These are phyloP conservation scores for Syncephalastrum racemosum DNA, from an alignment of 371 early-diverging fungal genomes.

Conservation along the genomic window DNA sequence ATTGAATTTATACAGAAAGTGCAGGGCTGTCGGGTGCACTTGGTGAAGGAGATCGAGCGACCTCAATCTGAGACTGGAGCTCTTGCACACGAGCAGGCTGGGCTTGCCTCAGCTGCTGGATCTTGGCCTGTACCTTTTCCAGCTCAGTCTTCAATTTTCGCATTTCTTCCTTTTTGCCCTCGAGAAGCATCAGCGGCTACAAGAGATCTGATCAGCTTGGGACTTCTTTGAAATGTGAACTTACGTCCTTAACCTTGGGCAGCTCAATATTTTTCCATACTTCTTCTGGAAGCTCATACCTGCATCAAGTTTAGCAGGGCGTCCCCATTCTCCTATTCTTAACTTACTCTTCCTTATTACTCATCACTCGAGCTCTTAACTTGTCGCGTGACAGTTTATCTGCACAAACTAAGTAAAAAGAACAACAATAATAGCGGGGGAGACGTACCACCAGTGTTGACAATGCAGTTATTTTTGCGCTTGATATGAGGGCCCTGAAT, in stretches of 20 bases:
- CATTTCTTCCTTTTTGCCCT: constrained; percentile 56
- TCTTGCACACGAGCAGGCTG: constrained; percentile 34
- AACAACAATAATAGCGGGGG: not conserved
- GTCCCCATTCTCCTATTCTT: not conserved
- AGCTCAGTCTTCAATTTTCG: constrained; percentile 47
- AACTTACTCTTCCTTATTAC: constrained; percentile 71
- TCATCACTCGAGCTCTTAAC: constrained; percentile 59
- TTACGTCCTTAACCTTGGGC: constrained; percentile 66
- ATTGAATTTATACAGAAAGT: too few relatives aligned
- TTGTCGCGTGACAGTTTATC: constrained; percentile 77
- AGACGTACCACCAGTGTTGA: constrained; percentile 73
- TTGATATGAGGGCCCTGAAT: constrained; percentile 80
- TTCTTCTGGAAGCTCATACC: constrained; percentile 68
- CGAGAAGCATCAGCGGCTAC: constrained; percentile 44
- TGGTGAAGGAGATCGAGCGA: too few relatives aligned
- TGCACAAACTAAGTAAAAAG: constrained; percentile 6
- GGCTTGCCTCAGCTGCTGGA: constrained; percentile 21
- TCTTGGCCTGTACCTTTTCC: constrained; percentile 38
- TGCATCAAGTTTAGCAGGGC: constrained; percentile 13
- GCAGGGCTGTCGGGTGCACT: too few relatives aligned
- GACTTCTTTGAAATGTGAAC: constrained; percentile 16
- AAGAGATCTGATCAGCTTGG: not conserved
- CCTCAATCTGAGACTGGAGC: constrained; percentile 6
- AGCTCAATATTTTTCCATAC: constrained; percentile 69
- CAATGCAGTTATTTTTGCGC: constrained; percentile 90